Evolutionary conservation across 2,329 filamentous ascomycete genomes (phyloP).

Genomic region (Trichoderma atroviride): DNA sequence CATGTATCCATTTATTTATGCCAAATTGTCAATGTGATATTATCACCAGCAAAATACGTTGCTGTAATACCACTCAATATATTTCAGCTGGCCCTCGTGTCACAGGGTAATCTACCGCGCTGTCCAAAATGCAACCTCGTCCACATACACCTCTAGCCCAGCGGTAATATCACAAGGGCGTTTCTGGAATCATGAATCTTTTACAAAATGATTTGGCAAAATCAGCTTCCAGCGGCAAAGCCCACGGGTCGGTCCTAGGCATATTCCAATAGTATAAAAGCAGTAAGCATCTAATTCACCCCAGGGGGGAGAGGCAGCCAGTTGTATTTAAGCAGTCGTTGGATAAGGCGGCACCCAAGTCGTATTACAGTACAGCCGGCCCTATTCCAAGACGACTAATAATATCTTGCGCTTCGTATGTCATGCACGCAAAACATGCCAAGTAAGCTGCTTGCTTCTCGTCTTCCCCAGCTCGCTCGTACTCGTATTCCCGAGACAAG

Average conservation of each 20-base stretch:
- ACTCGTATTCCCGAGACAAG: background rate
- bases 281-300: constrained; percentile 9
- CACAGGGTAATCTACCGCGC: background rate
- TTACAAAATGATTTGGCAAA: background rate
- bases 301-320: background rate
- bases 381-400: too few relatives aligned
- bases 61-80: background rate
- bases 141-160: background rate
- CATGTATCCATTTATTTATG: background rate
- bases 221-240: background rate
- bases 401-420: background rate
- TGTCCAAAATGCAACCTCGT: background rate
- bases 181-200: background rate
- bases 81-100: background rate
- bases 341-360: background rate
- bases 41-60: background rate
- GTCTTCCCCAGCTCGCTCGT: background rate
- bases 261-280: background rate
- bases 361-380: background rate
- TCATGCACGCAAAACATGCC: background rate
- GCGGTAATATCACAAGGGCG: background rate
- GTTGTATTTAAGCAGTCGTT: background rate
- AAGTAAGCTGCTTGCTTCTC: background rate
- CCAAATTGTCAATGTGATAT: background rate
- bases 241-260: constrained; percentile 3